Conservation (phyloP, 345 rosid species). For the Eucalyptus polyanthemos region DNA sequence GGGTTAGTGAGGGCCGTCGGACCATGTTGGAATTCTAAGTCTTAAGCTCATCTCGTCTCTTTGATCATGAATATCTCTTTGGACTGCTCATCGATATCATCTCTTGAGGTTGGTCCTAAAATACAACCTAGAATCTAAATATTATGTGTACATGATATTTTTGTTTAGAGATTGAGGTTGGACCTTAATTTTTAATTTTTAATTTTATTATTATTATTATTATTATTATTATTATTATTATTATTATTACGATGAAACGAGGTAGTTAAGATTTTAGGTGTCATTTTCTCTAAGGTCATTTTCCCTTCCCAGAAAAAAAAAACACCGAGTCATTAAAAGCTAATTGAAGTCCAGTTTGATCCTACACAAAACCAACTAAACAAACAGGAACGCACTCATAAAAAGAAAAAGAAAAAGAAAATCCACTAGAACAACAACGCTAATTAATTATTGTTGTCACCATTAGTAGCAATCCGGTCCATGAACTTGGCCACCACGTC, state of each 20-base stretch:
- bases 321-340: too few relatives aligned
- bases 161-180: neutral
- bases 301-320: too few relatives aligned
- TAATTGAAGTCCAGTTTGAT: too few relatives aligned
- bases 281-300: neutral
- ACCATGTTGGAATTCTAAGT: neutral
- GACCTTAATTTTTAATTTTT: too few relatives aligned
- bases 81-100: neutral
- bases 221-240: too few relatives aligned
- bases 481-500: neutral
- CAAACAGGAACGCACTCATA: too few relatives aligned
- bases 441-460: neutral
- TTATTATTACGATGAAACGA: neutral
- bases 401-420: too few relatives aligned
- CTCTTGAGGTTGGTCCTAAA: neutral
- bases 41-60: neutral
- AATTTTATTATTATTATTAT: too few relatives aligned
- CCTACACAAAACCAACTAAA: too few relatives aligned
- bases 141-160: neutral
- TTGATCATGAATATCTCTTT: slow-evolving; percentile 8
- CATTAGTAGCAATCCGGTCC: neutral
- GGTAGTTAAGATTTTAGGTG: slow-evolving; percentile 16
- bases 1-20: accelerated
- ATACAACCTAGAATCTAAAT: neutral
- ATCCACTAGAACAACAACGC: neutral